A percentile compares a stretch with the other conserved stretches of the same genome.
Evolutionary conservation across 192 early-diverging fungal species (phyloP).

Genomic region (Rhizoclosmatium globosum): DNA sequence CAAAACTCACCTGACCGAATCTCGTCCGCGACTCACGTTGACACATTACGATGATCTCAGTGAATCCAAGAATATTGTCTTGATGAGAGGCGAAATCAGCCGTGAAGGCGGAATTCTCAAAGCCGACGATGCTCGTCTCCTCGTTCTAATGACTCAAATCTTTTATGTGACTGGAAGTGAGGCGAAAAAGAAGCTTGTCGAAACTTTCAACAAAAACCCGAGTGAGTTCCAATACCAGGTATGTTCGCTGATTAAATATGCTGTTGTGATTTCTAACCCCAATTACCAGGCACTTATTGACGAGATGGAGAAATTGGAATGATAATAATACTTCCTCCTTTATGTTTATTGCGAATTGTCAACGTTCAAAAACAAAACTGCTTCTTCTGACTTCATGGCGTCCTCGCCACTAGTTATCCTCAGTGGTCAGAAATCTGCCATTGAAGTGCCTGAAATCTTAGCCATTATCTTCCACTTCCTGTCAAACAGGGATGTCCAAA

Average conservation of each 20-base stretch:
- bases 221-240: conserved; percentile 72
- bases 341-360: not conserved
- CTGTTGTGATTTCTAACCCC: not conserved
- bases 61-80: conserved; percentile 82
- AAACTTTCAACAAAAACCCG: conserved; percentile 82
- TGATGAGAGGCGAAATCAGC: conserved; percentile 86
- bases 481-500: not conserved
- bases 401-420: no score
- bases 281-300: conserved; percentile 5
- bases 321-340: not conserved
- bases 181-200: conserved; percentile 70
- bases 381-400: no score
- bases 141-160: conserved; percentile 82
- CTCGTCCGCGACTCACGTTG: conserved; percentile 83
- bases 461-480: conserved; percentile 30
- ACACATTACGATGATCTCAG: conserved; percentile 89
- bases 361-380: not conserved
- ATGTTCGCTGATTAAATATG: not conserved
- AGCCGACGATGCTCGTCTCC: conserved; percentile 74
- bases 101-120: conserved; percentile 60
- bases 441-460: conserved; percentile 18
- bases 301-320: not conserved
- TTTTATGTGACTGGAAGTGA: conserved; percentile 85
- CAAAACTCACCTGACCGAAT: conserved; percentile 80
- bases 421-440: not conserved